Conservation (phyloP, 345 rosid species). For the Euclidium syriacum region DNA sequence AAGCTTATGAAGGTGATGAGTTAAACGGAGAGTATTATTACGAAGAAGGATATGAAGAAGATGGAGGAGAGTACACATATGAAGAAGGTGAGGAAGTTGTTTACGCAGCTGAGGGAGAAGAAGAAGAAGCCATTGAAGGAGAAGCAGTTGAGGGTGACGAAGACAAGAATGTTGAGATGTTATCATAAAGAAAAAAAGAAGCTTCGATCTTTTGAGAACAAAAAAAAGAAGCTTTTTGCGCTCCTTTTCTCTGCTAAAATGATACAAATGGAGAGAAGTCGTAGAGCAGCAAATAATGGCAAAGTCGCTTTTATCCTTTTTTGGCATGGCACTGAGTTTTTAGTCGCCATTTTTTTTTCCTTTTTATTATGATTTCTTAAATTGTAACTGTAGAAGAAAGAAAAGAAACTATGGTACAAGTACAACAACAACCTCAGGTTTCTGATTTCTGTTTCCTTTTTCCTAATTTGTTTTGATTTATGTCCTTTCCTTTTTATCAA, state of each 20-base stretch:
- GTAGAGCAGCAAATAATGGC: slow-evolving; percentile 4
- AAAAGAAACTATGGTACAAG: slow-evolving; percentile 21
- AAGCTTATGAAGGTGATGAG: slow-evolving; percentile 62
- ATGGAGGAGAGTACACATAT: slow-evolving; percentile 47
- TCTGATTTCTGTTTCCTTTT: neutral
- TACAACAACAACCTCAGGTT: neutral
- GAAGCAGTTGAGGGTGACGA: slow-evolving; percentile 38
- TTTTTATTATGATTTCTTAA: slow-evolving; percentile 16
- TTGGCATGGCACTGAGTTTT: slow-evolving; percentile 32
- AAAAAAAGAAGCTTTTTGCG: neutral
- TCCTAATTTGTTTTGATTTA: neutral
- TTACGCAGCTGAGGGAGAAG: slow-evolving; percentile 15
- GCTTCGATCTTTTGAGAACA: neutral
- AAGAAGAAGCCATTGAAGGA: slow-evolving; percentile 40
- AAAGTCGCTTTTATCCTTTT: slow-evolving; percentile 1
- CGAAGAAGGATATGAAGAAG: slow-evolving; percentile 63
- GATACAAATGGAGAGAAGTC: neutral
- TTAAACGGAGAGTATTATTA: slow-evolving; percentile 47
- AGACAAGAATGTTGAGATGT: slow-evolving; percentile 57
- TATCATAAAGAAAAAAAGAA: slow-evolving; percentile 35
- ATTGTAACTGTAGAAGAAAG: slow-evolving; percentile 39
- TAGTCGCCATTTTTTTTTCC: slow-evolving; percentile 27
- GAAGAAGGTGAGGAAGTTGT: slow-evolving; percentile 56
- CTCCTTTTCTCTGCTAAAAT: slow-evolving; percentile 4
- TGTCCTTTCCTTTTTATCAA: neutral